A percentile compares a stretch with the other conserved stretches of the same genome.
Conservation (phyloP, 2,329 filamentous ascomycete species). For the Capronia coronata region DNA sequence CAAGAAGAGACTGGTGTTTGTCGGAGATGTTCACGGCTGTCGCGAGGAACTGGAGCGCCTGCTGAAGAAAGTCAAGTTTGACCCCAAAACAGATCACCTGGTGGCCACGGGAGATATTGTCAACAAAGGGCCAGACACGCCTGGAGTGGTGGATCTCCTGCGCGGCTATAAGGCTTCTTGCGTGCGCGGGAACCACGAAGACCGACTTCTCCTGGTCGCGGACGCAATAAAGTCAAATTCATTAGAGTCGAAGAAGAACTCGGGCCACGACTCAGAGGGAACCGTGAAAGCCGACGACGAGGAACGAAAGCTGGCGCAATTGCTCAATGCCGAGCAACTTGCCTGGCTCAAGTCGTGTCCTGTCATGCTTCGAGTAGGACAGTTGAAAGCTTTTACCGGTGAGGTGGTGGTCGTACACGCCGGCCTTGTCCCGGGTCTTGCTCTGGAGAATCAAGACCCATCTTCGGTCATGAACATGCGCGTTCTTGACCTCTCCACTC, state of each 20-base stretch:
- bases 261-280: not conserved
- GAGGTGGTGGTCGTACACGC: slow-evolving; percentile 71
- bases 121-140: slow-evolving; percentile 77
- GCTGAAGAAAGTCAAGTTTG: slow-evolving; percentile 60
- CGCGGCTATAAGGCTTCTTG: slow-evolving; percentile 68
- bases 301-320: slow-evolving; percentile 51
- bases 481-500: slow-evolving; percentile 59
- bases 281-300: slow-evolving; percentile 32
- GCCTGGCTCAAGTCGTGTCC: slow-evolving; percentile 65
- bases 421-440: slow-evolving; percentile 70
- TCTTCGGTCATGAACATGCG: slow-evolving; percentile 90
- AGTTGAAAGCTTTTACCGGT: slow-evolving; percentile 53
- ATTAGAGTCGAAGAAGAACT: slow-evolving; percentile 15
- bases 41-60: slow-evolving; percentile 56
- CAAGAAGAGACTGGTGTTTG: slow-evolving; percentile 61
- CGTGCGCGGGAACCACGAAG: slow-evolving; percentile 90
- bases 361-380: slow-evolving; percentile 69
- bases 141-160: slow-evolving; percentile 68
- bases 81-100: slow-evolving; percentile 60
- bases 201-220: slow-evolving; percentile 67
- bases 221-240: slow-evolving; percentile 37
- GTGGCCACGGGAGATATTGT: slow-evolving; percentile 73
- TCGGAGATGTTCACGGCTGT: slow-evolving; percentile 93
- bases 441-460: slow-evolving; percentile 65
- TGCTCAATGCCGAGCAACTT: slow-evolving; percentile 55